Evolutionary conservation across 805 yeast species (phyloP).

Genomic region (Candida alai): DNA sequence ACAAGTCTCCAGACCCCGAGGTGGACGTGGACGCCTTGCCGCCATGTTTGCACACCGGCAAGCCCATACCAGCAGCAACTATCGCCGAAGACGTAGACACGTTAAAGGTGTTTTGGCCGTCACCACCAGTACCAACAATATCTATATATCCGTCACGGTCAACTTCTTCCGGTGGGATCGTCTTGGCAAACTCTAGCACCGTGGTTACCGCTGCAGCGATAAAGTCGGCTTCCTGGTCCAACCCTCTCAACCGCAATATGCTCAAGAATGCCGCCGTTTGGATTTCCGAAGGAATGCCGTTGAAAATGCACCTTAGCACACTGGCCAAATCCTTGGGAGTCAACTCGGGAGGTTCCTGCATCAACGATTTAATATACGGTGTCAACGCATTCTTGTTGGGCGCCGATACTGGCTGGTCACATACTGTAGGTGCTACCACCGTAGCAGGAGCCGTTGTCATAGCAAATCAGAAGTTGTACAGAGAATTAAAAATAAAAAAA

Average conservation of each 20-base stretch:
- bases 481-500: no score
- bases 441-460: no score
- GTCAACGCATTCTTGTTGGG: slow-evolving; percentile 29
- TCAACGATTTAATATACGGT: slow-evolving; percentile 64
- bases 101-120: slow-evolving; percentile 94
- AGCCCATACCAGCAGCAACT: slow-evolving; percentile 84
- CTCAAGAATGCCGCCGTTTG: slow-evolving; percentile 80
- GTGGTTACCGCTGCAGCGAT: slow-evolving; percentile 85
- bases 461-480: no score
- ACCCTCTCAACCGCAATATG: slow-evolving; percentile 64
- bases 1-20: slow-evolving; percentile 91
- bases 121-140: slow-evolving; percentile 99
- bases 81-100: slow-evolving; percentile 95
- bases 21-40: slow-evolving; percentile 94
- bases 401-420: no score
- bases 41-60: slow-evolving; percentile 90
- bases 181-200: slow-evolving; percentile 59
- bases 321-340: slow-evolving; percentile 59
- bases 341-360: slow-evolving; percentile 57
- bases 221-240: slow-evolving; percentile 77
- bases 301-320: slow-evolving; percentile 60
- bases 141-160: slow-evolving; percentile 62
- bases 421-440: no score
- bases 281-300: slow-evolving; percentile 58
- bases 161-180: slow-evolving; percentile 43